Evolutionary conservation across 2,329 filamentous ascomycete species (phyloP).

Genomic region (Fusarium sp.): DNA sequence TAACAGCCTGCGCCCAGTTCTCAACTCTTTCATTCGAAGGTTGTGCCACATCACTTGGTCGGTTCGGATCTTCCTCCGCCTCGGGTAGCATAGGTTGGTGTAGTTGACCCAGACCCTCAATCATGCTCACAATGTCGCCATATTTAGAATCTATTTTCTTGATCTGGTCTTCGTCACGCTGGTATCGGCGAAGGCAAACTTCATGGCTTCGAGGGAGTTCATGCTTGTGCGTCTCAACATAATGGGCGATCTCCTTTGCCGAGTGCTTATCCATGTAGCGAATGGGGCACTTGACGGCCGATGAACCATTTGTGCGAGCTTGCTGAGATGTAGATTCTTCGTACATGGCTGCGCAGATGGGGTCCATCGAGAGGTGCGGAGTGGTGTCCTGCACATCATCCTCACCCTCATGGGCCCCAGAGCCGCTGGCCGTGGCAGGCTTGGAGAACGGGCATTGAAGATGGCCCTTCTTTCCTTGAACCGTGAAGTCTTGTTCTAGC

Average conservation of each 20-base stretch:
- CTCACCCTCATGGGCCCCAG: conserved; percentile 49
- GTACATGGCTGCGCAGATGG: conserved; percentile 75
- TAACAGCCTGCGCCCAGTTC: conserved; percentile 87
- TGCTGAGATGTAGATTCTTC: conserved; percentile 71
- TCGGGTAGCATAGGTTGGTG: conserved; percentile 88
- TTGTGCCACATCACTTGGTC: conserved; percentile 62
- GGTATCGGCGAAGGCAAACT: conserved; percentile 90
- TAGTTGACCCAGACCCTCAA: conserved; percentile 87
- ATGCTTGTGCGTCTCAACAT: conserved; percentile 96
- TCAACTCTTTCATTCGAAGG: conserved; percentile 81
- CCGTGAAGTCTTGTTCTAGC: conserved; percentile 92
- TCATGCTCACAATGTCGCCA: conserved; percentile 93
- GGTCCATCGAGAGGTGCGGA: conserved; percentile 68
- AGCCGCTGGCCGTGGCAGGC: conserved; percentile 53
- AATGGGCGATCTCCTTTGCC: conserved; percentile 91
- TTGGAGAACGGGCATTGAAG: conserved; percentile 85
- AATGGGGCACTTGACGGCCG: conserved; percentile 84
- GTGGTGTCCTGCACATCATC: conserved; percentile 55
- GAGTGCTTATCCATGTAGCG: conserved; percentile 93
- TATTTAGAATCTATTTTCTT: conserved; percentile 94
- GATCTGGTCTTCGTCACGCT: conserved; percentile 87
- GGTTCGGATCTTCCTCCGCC: conserved; percentile 61
- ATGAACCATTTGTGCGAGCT: conserved; percentile 64
- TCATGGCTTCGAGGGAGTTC: conserved; percentile 94
- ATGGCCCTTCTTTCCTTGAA: conserved; percentile 83